phyloP scores from a whole-genome alignment of 495 filamentous ascomycete genomes.

The Tuber calosporum region DNA sequence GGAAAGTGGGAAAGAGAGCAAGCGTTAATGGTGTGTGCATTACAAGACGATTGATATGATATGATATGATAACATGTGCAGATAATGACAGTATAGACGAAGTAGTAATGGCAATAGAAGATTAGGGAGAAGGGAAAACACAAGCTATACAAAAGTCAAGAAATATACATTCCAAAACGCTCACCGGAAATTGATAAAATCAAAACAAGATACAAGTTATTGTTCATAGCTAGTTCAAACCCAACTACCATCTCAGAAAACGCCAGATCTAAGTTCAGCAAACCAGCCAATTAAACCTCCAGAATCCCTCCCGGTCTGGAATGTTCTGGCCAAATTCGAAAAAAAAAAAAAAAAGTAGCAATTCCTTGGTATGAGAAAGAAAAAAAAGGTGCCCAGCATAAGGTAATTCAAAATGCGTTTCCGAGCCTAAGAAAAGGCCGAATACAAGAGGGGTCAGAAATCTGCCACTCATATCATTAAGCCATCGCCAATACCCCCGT shows the following conservation, averaged over 20 bases:
- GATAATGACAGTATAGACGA: background rate
- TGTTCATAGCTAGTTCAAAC: background rate
- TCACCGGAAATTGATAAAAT: background rate
- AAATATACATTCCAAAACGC: conserved; percentile 3
- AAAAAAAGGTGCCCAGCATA: conserved; percentile 9
- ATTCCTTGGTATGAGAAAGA: background rate
- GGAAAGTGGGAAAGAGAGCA: background rate
- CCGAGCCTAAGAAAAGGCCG: background rate
- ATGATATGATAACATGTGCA: background rate
- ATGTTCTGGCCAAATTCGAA: conserved; percentile 4
- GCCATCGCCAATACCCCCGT: conserved; percentile 32
- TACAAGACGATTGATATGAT: conserved; percentile 1
- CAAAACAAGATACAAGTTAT: background rate
- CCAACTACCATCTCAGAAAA: conserved; percentile 1
- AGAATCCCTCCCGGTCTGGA: background rate
- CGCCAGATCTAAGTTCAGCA: conserved; percentile 2
- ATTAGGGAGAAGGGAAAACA: background rate
- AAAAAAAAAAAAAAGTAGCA: conserved; percentile 1
- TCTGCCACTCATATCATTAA: conserved; percentile 27
- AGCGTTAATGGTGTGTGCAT: background rate
- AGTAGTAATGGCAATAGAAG: background rate
- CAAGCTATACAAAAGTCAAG: background rate
- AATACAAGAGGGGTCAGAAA: background rate
- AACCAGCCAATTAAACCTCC: background rate
- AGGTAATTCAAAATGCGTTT: conserved; percentile 4